Percentiles rank a stretch among this genome's conserved stretches.
Conservation (phyloP, 805 yeast genomes). For the Ogataea naganishii region DNA sequence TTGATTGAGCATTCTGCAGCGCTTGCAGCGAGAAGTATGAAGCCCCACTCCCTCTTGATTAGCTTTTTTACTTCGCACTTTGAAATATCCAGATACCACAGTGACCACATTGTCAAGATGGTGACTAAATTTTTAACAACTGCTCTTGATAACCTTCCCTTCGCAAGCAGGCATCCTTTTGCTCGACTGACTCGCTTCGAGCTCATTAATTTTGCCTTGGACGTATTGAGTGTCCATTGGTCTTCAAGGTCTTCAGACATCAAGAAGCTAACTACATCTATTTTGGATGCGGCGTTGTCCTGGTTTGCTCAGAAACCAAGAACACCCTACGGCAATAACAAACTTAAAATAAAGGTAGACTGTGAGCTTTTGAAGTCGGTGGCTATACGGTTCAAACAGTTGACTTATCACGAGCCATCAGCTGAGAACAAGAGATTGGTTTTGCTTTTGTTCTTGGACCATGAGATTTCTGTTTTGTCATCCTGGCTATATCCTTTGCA, state of each 20-base stretch:
- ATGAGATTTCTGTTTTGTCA: constrained; percentile 63
- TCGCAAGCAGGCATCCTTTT: constrained; percentile 77
- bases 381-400: constrained; percentile 21
- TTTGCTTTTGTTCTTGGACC: constrained; percentile 55
- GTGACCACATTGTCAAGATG: constrained; percentile 58
- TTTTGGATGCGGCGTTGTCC: constrained; percentile 59
- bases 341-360: constrained; percentile 63
- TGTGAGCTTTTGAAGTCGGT: constrained; percentile 48
- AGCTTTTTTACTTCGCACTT: constrained; percentile 66
- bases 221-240: constrained; percentile 49
- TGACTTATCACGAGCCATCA: constrained; percentile 13
- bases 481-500: constrained; percentile 71
- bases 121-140: constrained; percentile 53
- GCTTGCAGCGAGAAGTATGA: constrained; percentile 35
- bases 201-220: constrained; percentile 58
- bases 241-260: constrained; percentile 39
- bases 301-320: constrained; percentile 65
- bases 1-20: constrained; percentile 44
- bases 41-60: constrained; percentile 65
- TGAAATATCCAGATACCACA: constrained; percentile 68
- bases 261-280: constrained; percentile 34
- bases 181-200: constrained; percentile 72
- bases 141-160: constrained; percentile 41
- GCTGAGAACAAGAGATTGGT: constrained; percentile 45
- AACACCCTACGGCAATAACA: constrained; percentile 83